Base-by-base conservation (phyloP, 495 filamentous ascomycete genomes). In the Penicillium psychrofluorescens region DNA sequence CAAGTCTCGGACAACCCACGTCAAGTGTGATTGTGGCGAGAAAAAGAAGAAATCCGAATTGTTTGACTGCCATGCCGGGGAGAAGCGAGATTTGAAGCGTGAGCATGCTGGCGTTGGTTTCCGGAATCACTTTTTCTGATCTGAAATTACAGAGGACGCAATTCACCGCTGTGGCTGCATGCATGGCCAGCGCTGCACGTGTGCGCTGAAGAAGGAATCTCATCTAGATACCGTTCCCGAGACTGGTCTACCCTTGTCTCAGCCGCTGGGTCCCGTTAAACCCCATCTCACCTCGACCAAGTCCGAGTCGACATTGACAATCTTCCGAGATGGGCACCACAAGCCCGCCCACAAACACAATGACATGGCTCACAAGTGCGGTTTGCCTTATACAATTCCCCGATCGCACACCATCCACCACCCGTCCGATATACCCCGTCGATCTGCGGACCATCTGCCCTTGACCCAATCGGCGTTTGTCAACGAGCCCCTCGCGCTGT, bases 11-110 rank as follows among this genome's bases (percentile, higher is more conserved):
- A 84, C 92, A 50, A 85, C 90, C 47, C 92, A 99, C 70, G 80
- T 90, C 54, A 91, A 90, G 70, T 99, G 92, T 75, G 91, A 96
- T 64, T 99, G 92, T 70, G 90, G 89, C 63, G 90, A 92, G 66
- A 95, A 91, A 79, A 73, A 73, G 54, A 73, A 70, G 58, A 62
- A 77, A 71, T 58, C 81, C 74, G 74, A 88, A 75, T 63, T 60
- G 38, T 62, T 74, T 63, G 88, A 85, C 67, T 70, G 75, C 51
- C 80, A 88, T 56, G 40, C 50, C 43, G 61, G 59, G 45, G 70
- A 72, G 46, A 69, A 69, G 55, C 66, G 67, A 53, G 77, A 82
- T 66, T 64, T 65, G 59, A 80, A 81, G 68, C 70, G 78, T 81
- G 74, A 81, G 75, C 69, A 61, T 59, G 45, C 64, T 58, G 64